Evolutionary conservation across 768 basidiomycete species (phyloP), one percentile per base, ranked within the genome.

Genomic region (Suillus placidus): DNA sequence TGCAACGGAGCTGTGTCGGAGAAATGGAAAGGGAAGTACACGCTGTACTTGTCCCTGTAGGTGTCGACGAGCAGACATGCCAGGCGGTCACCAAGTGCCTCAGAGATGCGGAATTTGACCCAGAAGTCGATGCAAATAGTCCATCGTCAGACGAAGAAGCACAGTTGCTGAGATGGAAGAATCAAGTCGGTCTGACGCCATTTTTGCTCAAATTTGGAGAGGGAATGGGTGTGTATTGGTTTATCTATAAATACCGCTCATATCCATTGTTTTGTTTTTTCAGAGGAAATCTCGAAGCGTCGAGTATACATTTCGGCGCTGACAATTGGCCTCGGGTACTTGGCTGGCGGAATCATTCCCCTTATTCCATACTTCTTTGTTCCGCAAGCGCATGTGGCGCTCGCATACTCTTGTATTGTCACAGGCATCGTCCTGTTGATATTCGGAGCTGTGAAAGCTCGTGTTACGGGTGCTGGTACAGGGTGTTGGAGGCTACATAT

Each of bases 141-240:
- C 51, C 74, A 47, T 64, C 73, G 23, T 61, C 74, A 16, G 87
- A 89, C 64, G 85, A 85, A 65, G 92, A 94, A 73, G 82, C 78
- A 2, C 82, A 83, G 16, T 74, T 78, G 16, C 78, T 91, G 58
- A 83, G 83, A 68, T 93, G 91, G 88, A 88, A 87, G 67, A 85
- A 88, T 54, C 87, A 91, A 42, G 87, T 96, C 66, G 97, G 97
- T 0, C 76, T 99, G 42, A 96, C 97, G 0, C 88, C 94, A 2
- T 99, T 99, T 80, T 79, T 99, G 69, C 85, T 99, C 70, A 97
- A 94, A 79, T 98, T 98, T 70, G 96, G 96, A n/a, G 91, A 93
- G 75, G 94, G 95, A 23, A 75, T 97, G 62, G 92, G 92, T 93
- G 69, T 65, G 88, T 80, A 0, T 63, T 26, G 26, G 72, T 16